A percentile compares a stretch with the other conserved stretches of the same genome.
phyloP scores from a whole-genome alignment of 768 basidiomycete species.

The Amanita jacksonii region DNA sequence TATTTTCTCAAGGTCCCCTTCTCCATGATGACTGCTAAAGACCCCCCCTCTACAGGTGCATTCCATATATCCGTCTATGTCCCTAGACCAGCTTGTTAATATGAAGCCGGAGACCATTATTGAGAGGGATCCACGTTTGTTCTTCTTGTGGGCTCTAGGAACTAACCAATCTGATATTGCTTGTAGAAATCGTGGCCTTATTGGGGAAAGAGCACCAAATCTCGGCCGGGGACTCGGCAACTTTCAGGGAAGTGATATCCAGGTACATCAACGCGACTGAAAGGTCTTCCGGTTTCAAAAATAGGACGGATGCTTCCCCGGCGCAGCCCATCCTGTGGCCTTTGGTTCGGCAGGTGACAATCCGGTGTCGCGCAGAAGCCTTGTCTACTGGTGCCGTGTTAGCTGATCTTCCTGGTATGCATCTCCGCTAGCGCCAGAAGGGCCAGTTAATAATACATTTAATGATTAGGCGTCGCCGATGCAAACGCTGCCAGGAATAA shows the following conservation, averaged over 20 bases:
- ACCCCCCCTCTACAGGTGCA: slow-evolving; percentile 51
- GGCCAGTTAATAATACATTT: too few species aligned
- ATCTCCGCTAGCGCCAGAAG: too few species aligned
- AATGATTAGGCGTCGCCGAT: slow-evolving; percentile 55
- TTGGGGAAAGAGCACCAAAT: slow-evolving; percentile 49
- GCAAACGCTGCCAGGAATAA: slow-evolving; percentile 45
- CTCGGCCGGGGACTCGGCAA: slow-evolving; percentile 36
- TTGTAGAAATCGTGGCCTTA: slow-evolving; percentile 32
- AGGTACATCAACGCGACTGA: slow-evolving; percentile 62
- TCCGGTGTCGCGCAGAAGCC: slow-evolving; percentile 41
- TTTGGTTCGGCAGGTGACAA: slow-evolving; percentile 51
- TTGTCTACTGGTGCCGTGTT: slow-evolving; percentile 51
- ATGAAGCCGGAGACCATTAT: slow-evolving; percentile 47
- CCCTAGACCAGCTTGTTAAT: slow-evolving; percentile 35
- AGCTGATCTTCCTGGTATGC: slow-evolving; percentile 54
- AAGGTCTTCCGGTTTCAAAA: slow-evolving; percentile 27
- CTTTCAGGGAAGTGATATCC: slow-evolving; percentile 44
- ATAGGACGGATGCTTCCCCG: too few species aligned
- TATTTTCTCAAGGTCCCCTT: background rate
- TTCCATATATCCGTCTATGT: slow-evolving; percentile 47
- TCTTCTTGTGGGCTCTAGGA: background rate
- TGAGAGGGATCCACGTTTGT: slow-evolving; percentile 33
- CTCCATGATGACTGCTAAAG: too few species aligned
- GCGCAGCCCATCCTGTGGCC: slow-evolving; percentile 48
- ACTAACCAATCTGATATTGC: slow-evolving; percentile 3